Evolutionary conservation across 2,329 filamentous ascomycete species (phyloP).

Genomic region (Ilyonectria robusta): DNA sequence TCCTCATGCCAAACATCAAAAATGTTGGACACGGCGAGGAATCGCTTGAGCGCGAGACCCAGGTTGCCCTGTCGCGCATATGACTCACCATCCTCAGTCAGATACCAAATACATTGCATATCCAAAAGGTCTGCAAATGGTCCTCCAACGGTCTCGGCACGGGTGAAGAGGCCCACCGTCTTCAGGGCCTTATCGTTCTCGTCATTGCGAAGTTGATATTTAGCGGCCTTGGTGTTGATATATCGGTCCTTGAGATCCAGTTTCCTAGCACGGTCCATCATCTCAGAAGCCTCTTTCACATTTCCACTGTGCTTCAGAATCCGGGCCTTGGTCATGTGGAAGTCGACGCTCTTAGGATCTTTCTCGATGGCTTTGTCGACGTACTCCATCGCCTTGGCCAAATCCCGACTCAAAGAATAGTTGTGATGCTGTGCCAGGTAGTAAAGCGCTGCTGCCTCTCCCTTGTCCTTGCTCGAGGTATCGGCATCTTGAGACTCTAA

Average conservation of each 20-base stretch:
- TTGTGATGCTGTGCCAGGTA: constrained; percentile 98
- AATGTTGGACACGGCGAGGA: constrained; percentile 89
- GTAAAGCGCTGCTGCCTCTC: constrained; percentile 86
- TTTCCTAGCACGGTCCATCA: constrained; percentile 89
- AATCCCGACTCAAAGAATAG: constrained; percentile 88
- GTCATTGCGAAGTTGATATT: constrained; percentile 95
- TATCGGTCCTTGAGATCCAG: constrained; percentile 94
- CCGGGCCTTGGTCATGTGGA: constrained; percentile 94
- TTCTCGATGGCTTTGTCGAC: constrained; percentile 87
- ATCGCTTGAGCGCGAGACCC: constrained; percentile 91
- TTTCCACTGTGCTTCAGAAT: constrained; percentile 94
- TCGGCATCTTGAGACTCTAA: constrained; percentile 71
- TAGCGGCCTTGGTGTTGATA: constrained; percentile 98
- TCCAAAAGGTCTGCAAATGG: constrained; percentile 92
- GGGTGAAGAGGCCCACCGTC: constrained; percentile 94
- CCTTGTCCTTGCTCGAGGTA: constrained; percentile 65
- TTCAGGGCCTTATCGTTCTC: constrained; percentile 88
- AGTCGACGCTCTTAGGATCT: constrained; percentile 87
- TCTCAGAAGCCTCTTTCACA: constrained; percentile 81
- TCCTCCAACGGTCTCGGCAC: constrained; percentile 89
- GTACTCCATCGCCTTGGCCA: constrained; percentile 84
- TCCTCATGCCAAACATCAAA: constrained; percentile 99
- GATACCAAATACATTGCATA: constrained; percentile 98
- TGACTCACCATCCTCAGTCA: constrained; percentile 95
- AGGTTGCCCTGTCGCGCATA: constrained; percentile 86